phyloP scores from a whole-genome alignment of 306 rosid species.

The Quercus parvula region DNA sequence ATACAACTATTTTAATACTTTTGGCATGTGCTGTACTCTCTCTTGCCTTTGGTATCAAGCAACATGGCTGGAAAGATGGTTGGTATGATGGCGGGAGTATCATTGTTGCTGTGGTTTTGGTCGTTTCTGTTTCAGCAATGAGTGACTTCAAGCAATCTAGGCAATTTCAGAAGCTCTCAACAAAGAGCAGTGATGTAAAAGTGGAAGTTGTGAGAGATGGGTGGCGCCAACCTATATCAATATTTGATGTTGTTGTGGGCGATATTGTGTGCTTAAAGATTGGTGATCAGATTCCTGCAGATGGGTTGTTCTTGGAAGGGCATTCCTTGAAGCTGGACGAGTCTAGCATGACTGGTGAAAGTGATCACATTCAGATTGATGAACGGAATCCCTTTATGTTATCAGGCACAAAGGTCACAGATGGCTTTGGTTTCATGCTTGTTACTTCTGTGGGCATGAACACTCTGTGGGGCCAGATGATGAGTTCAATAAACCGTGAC shows the following conservation, averaged over 20 bases:
- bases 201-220: slow-evolving; percentile 21
- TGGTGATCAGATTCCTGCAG: slow-evolving; percentile 24
- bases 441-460: slow-evolving; percentile 25
- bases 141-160: slow-evolving; percentile 26
- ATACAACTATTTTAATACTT: slow-evolving; percentile 9
- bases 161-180: slow-evolving; percentile 24
- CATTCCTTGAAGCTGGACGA: slow-evolving; percentile 22
- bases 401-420: slow-evolving; percentile 24
- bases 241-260: slow-evolving; percentile 19
- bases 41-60: slow-evolving; percentile 21
- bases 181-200: slow-evolving; percentile 11
- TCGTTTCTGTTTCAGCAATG: slow-evolving; percentile 3
- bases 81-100: slow-evolving; percentile 35
- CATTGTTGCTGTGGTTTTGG: slow-evolving; percentile 6
- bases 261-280: slow-evolving; percentile 23
- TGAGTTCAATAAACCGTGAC: slow-evolving; percentile 16
- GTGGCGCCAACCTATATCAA: slow-evolving; percentile 2
- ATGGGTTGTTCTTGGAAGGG: slow-evolving; percentile 21
- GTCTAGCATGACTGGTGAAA: slow-evolving; percentile 29
- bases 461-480: slow-evolving; percentile 27
- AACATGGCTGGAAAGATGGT: slow-evolving; percentile 22
- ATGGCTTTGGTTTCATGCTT: slow-evolving; percentile 26
- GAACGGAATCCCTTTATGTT: slow-evolving; percentile 15
- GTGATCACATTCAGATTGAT: slow-evolving; percentile 10
- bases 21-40: slow-evolving; percentile 15